A percentile compares a stretch with the other conserved stretches of the same genome.
Evolutionary conservation across 495 filamentous ascomycete species (phyloP).

Genomic region (Neurospora terricola): DNA sequence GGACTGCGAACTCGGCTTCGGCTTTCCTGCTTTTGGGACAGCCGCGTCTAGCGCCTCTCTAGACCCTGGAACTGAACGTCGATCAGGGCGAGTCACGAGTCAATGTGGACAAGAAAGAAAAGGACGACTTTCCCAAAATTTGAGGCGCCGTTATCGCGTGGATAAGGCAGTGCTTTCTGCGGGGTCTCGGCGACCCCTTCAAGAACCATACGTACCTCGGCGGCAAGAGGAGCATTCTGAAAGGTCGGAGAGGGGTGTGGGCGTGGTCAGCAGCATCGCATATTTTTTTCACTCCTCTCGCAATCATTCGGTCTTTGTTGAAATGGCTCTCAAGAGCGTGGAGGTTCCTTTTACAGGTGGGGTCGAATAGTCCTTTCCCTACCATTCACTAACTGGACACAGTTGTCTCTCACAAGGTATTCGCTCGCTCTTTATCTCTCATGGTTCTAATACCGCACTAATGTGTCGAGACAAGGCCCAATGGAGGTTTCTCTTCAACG

Average conservation of each 20-base stretch:
- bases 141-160: neutral
- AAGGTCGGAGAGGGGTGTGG: slow-evolving; percentile 19
- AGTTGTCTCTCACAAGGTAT: neutral
- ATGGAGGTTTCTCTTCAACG: neutral
- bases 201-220: slow-evolving; percentile 8
- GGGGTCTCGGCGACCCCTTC: neutral
- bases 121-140: neutral
- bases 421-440: neutral
- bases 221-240: slow-evolving; percentile 37
- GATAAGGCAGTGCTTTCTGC: neutral
- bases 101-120: neutral
- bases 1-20: neutral
- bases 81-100: neutral
- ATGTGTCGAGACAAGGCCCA: neutral
- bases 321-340: neutral
- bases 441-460: neutral
- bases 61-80: neutral
- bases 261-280: slow-evolving; percentile 1
- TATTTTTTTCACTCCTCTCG: neutral
- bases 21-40: neutral
- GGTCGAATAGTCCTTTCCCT: neutral
- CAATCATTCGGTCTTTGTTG: neutral
- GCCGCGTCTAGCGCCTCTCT: neutral
- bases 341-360: neutral
- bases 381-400: neutral